Base-by-base conservation (phyloP, 176 grass and related monocot species). In the Avena insularis region DNA sequence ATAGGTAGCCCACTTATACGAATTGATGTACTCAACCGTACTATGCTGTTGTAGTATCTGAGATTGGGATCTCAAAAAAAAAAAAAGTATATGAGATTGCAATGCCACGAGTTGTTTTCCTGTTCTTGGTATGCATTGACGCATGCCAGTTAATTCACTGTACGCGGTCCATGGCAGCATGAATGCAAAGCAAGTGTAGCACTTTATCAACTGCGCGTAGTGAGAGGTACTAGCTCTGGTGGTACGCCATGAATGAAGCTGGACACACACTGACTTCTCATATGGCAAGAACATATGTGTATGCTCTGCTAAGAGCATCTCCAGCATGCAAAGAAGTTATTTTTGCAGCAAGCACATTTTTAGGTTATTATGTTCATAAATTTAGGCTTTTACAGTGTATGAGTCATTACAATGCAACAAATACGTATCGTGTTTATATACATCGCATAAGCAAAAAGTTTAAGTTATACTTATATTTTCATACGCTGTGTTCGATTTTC, bases 121-220 rank as follows among this genome's bases (percentile, higher is more conserved):
- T 59, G 71, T 16, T 29, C 61, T 54, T 46, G 49, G 86, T 8
- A 40, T 73, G 86, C 71, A 83, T 50, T 48, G 47, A 77, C 13
- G 1, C 46, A 54, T 82, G 78, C 66, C 55, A 83, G 70, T 84
- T 35, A 83, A 49, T 84, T 82, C 87, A 79, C 8, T 35, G 33
- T 35, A 35, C 4, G 64, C 43, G 81, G 81, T 20, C 64, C 23
- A 75, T n/a, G 65, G 29, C 31, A 83, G 43, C 27, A 56, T 83
- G 63, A 90, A 86, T 86, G 79, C 84, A 23, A 33, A 61, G 49
- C 12, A 62, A 68, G 75, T 10, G 31, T 59, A 81, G 62, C 73
- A 79, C 63, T 66, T 36, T 23, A 69, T 61, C 64, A 66, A 66
- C 55, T 85, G 66, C 56, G 82, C 43, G 87, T 31, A 31, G 29